Evolutionary conservation across 345 rosid species (phyloP), one percentile per base, ranked within the genome.

Genomic region (Eucalyptus viminalis): DNA sequence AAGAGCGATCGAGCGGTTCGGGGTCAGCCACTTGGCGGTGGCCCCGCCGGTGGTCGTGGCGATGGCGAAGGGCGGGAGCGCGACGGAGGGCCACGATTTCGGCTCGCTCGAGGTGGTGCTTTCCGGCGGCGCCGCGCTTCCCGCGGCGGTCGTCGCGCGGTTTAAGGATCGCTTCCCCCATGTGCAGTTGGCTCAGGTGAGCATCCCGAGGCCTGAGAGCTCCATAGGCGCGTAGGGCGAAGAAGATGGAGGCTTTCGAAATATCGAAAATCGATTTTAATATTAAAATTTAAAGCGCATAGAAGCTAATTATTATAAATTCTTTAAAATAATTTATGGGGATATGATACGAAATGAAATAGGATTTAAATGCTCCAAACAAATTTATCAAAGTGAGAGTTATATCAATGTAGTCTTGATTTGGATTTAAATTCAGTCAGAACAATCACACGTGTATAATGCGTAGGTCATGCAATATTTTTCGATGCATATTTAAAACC

Each of bases 101-200:
- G 91, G 94, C 86, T 94, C 95, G 43, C 93, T 95, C 17, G 94
- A 93, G 91, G 94, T 89, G 6, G 89, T 94, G 29, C 83, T 53
- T 2, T 93, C 93, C 81, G 95, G 95, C 14, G 96, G 97, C 54
- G 94, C 96, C 53, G 88, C 93, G 25, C 87, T 94, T 56, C 87
- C 91, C 8, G 76, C 50, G 86, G 87, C 91, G 24, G 87, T 91
- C 22, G 86, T 89, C 51, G 86, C 90, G 21, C 89, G 86, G 89
- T 94, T 94, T 8, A 69, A 19, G 87, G 69, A 90, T 87, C 89
- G 89, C 53, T 88, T 94, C 31, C 95, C 95, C 8, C 49, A 86
- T 16, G 95, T 91, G 81, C 91, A 80, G 25, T 47, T 94, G 67
- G 91, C 92, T 22, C 96, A 94, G 95, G 96, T 94, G 45, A 81